Conservation (phyloP, 1,139 yeast genomes). For the Saccharomycopsis crataegensis region DNA sequence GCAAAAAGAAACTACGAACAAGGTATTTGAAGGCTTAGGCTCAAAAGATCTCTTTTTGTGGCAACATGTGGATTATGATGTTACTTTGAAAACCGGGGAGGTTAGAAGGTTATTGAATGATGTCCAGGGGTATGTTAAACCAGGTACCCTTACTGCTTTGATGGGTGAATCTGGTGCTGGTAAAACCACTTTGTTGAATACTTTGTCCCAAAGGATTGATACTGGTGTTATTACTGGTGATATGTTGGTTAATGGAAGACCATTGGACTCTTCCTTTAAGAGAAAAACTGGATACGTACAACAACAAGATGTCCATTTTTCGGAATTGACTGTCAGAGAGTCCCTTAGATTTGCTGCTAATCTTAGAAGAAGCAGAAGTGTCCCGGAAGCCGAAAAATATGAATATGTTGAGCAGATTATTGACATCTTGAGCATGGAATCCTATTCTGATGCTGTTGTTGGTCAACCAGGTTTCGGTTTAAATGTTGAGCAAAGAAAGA, state of each 20-base stretch:
- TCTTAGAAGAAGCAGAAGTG: conserved; percentile 37
- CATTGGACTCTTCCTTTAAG: conserved; percentile 36
- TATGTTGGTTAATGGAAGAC: conserved; percentile 45
- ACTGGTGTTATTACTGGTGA: conserved; percentile 49
- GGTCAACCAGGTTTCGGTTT: conserved; percentile 44
- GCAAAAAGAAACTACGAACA: conserved; percentile 19
- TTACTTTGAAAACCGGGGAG: conserved; percentile 29
- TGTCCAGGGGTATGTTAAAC: conserved; percentile 49
- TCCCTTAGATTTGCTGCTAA: conserved; percentile 43
- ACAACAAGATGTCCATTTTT: conserved; percentile 48
- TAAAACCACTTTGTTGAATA: conserved; percentile 56
- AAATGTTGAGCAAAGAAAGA: too few species aligned
- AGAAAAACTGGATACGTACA: conserved; percentile 52
- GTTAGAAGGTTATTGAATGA: conserved; percentile 37
- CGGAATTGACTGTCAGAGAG: conserved; percentile 43
- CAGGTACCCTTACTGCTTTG: conserved; percentile 53
- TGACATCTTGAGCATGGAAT: conserved; percentile 38
- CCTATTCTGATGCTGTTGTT: conserved; percentile 45
- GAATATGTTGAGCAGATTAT: conserved; percentile 42
- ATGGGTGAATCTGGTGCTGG: too few species aligned
- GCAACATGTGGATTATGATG: conserved; percentile 35
- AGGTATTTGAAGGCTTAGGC: conserved; percentile 24
- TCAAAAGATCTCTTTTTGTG: conserved; percentile 32
- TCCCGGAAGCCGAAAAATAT: conserved; percentile 36
- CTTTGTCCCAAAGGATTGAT: conserved; percentile 47